A percentile compares a stretch with the other conserved stretches of the same genome.
Conservation (phyloP, 805 yeast genomes). For the Zygoascus ofunaensis region DNA sequence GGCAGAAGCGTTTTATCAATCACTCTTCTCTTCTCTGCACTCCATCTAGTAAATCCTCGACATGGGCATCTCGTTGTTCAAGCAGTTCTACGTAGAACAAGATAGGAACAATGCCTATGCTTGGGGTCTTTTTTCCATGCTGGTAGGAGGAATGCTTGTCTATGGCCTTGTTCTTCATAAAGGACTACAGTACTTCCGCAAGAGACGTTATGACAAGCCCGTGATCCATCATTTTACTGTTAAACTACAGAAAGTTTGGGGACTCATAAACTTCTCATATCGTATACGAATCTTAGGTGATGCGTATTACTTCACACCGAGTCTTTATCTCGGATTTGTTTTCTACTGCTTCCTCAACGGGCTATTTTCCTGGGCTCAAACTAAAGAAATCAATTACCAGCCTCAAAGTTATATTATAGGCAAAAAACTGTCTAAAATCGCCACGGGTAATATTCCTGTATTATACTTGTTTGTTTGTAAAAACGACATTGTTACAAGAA, state of each 20-base stretch:
- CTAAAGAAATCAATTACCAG: constrained; percentile 34
- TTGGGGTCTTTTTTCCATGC: constrained; percentile 30
- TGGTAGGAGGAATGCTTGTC: constrained; percentile 23
- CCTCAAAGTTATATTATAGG: constrained; percentile 34
- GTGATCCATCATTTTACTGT: background rate
- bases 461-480: constrained; percentile 33
- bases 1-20: too few species aligned
- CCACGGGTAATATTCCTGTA: constrained; percentile 34
- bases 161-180: constrained; percentile 39
- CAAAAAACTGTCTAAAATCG: constrained; percentile 36
- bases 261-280: constrained; percentile 21
- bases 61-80: constrained; percentile 28
- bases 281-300: constrained; percentile 18
- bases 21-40: too few species aligned
- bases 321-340: constrained; percentile 27
- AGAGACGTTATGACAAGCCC: background rate
- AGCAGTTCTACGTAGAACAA: constrained; percentile 34
- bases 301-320: constrained; percentile 32
- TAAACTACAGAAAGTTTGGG: constrained; percentile 21
- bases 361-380: constrained; percentile 27
- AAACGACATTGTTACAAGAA: constrained; percentile 32
- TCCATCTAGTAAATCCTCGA: too few species aligned
- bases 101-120: constrained; percentile 31
- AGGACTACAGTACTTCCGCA: constrained; percentile 23
- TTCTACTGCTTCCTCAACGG: constrained; percentile 28